Percentiles rank a stretch among this genome's conserved stretches.
Conservation (phyloP, 139 green algal genomes). For the Desmodesmus armatus region DNA sequence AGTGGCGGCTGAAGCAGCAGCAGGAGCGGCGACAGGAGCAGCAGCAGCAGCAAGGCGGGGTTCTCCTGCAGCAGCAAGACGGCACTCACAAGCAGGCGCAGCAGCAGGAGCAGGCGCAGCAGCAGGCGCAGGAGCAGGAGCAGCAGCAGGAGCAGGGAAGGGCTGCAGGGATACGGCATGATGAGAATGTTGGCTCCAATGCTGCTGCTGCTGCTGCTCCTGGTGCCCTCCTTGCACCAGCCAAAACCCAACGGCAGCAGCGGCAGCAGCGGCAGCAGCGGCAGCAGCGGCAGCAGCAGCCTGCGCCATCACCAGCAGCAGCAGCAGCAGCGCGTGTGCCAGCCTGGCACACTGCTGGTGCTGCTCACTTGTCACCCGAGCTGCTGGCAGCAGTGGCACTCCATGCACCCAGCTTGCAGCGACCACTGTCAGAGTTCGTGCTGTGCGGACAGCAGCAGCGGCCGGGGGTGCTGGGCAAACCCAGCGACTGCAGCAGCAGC, state of each 20-base stretch:
- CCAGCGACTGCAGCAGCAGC: conserved; percentile 24
- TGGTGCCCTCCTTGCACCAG: not conserved
- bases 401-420: no score
- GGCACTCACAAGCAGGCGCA: not conserved
- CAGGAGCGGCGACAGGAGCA: not conserved
- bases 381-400: not conserved
- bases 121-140: not conserved
- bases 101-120: not conserved
- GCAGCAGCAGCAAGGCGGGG: no score
- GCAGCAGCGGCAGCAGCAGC: not conserved
- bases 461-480: no score
- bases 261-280: not conserved
- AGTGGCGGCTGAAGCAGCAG: no score
- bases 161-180: not conserved
- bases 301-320: conserved; percentile 14
- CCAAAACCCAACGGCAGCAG: not conserved
- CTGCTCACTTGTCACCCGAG: no score
- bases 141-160: not conserved
- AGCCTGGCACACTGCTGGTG: not conserved
- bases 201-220: not conserved
- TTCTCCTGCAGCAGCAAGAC: not conserved
- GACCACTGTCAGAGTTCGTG: not conserved
- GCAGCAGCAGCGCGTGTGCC: not conserved
- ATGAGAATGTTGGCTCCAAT: not conserved
- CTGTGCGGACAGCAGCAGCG: not conserved